Conservation (phyloP, 441 rosid species). For the Croton setiger region DNA sequence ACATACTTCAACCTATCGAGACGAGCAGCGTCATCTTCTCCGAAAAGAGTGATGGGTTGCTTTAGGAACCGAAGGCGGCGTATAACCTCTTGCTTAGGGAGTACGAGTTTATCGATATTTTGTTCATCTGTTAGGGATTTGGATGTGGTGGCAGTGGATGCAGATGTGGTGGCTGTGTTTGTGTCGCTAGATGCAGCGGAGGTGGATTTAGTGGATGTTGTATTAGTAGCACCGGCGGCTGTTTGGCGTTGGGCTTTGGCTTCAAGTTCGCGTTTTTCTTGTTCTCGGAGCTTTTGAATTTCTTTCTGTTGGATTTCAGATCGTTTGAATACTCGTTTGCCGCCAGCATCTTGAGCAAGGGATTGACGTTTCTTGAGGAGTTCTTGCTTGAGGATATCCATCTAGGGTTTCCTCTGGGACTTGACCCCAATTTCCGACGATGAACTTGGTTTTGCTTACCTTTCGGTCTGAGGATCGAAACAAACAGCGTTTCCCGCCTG, state of each 20-base stretch:
- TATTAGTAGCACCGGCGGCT: slow-evolving; percentile 24
- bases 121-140: slow-evolving; percentile 66
- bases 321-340: slow-evolving; percentile 64
- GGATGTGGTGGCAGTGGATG: slow-evolving; percentile 40
- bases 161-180: slow-evolving; percentile 30
- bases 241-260: slow-evolving; percentile 54
- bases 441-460: too few species aligned
- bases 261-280: slow-evolving; percentile 67
- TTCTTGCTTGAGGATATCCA: slow-evolving; percentile 73
- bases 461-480: too few species aligned
- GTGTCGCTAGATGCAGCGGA: slow-evolving; percentile 22
- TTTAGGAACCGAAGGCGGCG: slow-evolving; percentile 78
- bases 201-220: slow-evolving; percentile 24
- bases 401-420: slow-evolving; percentile 26
- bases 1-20: slow-evolving; percentile 72
- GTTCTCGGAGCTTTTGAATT: slow-evolving; percentile 72
- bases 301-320: slow-evolving; percentile 79
- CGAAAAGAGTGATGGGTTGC: slow-evolving; percentile 80
- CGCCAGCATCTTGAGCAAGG: slow-evolving; percentile 61
- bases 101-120: slow-evolving; percentile 62
- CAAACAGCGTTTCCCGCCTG: too few species aligned
- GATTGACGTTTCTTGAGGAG: slow-evolving; percentile 60
- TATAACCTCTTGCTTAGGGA: slow-evolving; percentile 73
- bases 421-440: background rate
- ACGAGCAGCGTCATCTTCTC: slow-evolving; percentile 74